Percentiles rank a stretch among this genome's conserved stretches.
Evolutionary conservation across 177 flowering plant genomes (phyloP).

Genomic region (Vitis hybrid): DNA sequence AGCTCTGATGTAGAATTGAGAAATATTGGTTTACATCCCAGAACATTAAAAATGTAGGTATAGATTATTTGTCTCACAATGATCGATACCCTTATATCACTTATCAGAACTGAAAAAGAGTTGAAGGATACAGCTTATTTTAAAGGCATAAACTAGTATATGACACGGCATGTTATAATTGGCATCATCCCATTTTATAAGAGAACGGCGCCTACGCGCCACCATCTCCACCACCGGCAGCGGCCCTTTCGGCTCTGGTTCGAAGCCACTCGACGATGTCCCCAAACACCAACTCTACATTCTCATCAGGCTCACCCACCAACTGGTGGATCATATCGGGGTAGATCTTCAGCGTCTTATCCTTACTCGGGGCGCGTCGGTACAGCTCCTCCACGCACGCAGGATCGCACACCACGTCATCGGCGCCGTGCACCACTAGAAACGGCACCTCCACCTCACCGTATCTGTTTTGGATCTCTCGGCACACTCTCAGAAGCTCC

Average conservation of each 20-base stretch:
- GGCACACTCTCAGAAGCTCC: slow-evolving; percentile 75
- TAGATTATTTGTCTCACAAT: too few species aligned
- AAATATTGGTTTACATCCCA: too few species aligned
- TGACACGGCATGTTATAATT: too few species aligned
- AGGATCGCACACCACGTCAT: slow-evolving; percentile 82
- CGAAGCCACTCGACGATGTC: slow-evolving; percentile 70
- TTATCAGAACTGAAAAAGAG: too few species aligned
- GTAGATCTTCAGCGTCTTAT: slow-evolving; percentile 60
- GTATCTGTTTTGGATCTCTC: slow-evolving; percentile 67
- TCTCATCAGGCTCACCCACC: slow-evolving; percentile 74
- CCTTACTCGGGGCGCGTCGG: slow-evolving; percentile 65
- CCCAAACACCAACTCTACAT: slow-evolving; percentile 76
- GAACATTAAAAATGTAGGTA: too few species aligned
- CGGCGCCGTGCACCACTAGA: slow-evolving; percentile 82
- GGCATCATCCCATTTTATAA: neutral
- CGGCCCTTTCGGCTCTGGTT: slow-evolving; percentile 35
- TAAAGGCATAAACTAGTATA: too few species aligned
- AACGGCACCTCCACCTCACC: slow-evolving; percentile 70
- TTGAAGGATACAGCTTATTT: too few species aligned
- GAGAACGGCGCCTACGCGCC: too few species aligned
- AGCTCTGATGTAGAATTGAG: too few species aligned
- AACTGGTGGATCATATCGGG: slow-evolving; percentile 94
- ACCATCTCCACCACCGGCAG: neutral
- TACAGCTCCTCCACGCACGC: slow-evolving; percentile 76
- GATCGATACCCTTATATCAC: too few species aligned